These are phyloP conservation scores for Arabidopsis lyrata DNA, from an alignment of 441 rosid genomes.

Conservation along the genomic window DNA sequence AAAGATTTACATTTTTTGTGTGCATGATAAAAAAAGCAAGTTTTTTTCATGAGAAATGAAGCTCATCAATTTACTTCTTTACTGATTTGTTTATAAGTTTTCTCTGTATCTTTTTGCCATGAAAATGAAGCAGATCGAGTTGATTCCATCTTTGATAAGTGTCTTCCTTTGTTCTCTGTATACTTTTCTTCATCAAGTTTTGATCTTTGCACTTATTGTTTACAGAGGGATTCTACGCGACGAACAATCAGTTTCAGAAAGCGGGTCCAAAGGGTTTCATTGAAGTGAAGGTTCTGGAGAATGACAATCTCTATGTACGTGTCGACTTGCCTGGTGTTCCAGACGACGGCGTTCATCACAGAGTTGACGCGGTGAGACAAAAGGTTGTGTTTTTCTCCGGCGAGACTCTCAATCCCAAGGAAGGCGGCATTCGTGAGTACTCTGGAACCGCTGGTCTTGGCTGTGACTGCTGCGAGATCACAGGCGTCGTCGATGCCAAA, in stretches of 20 bases:
- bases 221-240: slow-evolving; percentile 27
- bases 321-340: slow-evolving; percentile 43
- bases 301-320: slow-evolving; percentile 24
- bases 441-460: slow-evolving; percentile 23
- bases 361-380: slow-evolving; percentile 29
- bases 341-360: slow-evolving; percentile 16
- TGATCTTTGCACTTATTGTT: background rate
- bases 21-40: too few species aligned
- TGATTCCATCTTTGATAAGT: background rate
- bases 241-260: slow-evolving; percentile 38
- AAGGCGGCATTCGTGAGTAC: slow-evolving; percentile 15
- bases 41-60: too few species aligned
- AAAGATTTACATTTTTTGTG: background rate
- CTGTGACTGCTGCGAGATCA: slow-evolving; percentile 43
- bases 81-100: too few species aligned
- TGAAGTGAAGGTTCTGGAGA: slow-evolving; percentile 24
- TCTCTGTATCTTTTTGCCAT: too few species aligned
- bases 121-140: too few species aligned
- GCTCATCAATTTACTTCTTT: too few species aligned
- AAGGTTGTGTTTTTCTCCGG: slow-evolving; percentile 36
- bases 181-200: background rate
- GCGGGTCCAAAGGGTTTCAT: slow-evolving; percentile 35
- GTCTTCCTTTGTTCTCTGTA: background rate
- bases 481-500: slow-evolving; percentile 26
- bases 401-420: background rate